A percentile compares a stretch with the other conserved stretches of the same genome.
Evolutionary conservation across 495 filamentous ascomycete genomes (phyloP).

Genomic region (Aspergillus olivimuriae): DNA sequence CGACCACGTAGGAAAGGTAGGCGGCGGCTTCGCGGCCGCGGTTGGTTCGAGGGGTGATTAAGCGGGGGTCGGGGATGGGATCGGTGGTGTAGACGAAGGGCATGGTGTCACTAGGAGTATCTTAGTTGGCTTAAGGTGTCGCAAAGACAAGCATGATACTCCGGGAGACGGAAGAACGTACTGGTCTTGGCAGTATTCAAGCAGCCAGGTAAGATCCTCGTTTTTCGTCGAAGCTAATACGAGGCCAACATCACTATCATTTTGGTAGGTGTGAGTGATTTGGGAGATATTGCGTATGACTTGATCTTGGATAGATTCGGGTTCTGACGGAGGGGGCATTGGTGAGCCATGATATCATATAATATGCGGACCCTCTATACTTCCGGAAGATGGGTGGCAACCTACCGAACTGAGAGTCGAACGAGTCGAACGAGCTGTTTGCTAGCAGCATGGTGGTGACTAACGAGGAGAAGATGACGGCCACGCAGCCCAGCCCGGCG

Average conservation of each 20-base stretch:
- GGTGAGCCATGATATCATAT: not conserved
- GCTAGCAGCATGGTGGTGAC: slow-evolving; percentile 9
- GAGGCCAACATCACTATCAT: slow-evolving; percentile 13
- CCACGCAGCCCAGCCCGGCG: slow-evolving; percentile 11
- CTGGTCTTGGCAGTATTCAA: slow-evolving; percentile 20
- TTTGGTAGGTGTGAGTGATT: slow-evolving; percentile 11
- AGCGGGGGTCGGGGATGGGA: slow-evolving; percentile 18
- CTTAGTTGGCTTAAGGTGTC: too few species aligned
- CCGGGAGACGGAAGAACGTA: slow-evolving; percentile 12
- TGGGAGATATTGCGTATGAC: slow-evolving; percentile 13
- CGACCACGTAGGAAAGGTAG: slow-evolving; percentile 36
- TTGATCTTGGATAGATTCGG: slow-evolving; percentile 9
- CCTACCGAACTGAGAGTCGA: slow-evolving; percentile 4
- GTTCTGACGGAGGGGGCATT: not conserved
- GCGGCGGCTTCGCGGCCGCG: slow-evolving; percentile 36
- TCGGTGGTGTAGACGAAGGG: slow-evolving; percentile 37
- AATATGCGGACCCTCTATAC: too few species aligned
- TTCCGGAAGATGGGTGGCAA: not conserved
- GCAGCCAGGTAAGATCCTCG: slow-evolving; percentile 24
- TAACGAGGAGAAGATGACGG: slow-evolving; percentile 11
- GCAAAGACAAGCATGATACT: too few species aligned
- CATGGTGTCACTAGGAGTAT: slow-evolving; percentile 20
- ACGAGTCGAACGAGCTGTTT: slow-evolving; percentile 1
- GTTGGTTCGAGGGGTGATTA: slow-evolving; percentile 24
- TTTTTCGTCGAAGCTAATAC: slow-evolving; percentile 20